Conservation (phyloP, 1,139 yeast genomes). For the Meyerozyma smithsonii region DNA sequence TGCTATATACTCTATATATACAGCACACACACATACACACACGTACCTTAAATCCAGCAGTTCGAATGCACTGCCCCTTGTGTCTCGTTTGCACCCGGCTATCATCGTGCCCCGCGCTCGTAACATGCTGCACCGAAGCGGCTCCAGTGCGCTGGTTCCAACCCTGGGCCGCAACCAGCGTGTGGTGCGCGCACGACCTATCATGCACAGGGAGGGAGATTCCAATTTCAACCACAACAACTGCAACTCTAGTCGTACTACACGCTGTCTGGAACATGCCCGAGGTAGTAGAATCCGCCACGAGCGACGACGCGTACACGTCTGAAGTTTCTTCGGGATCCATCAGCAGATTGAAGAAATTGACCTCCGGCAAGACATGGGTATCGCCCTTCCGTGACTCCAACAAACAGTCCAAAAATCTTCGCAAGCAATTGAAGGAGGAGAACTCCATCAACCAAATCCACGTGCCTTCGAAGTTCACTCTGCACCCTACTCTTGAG, state of each 20-base stretch:
- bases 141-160: background rate
- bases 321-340: conserved; percentile 2
- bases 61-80: too few species aligned
- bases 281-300: conserved; percentile 6
- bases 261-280: conserved; percentile 4
- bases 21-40: too few species aligned
- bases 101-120: background rate
- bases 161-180: conserved; percentile 3
- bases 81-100: background rate
- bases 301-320: conserved; percentile 2
- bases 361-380: conserved; percentile 40
- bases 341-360: conserved; percentile 29
- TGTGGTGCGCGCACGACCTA: background rate
- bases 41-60: too few species aligned
- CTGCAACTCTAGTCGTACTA: background rate
- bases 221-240: conserved; percentile 1
- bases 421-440: conserved; percentile 32
- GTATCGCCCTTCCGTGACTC: conserved; percentile 48
- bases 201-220: background rate
- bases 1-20: too few species aligned
- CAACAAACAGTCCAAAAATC: conserved; percentile 20
- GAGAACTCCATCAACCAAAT: conserved; percentile 31
- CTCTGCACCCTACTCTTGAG: conserved; percentile 39
- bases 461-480: conserved; percentile 39
- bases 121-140: conserved; percentile 1